Conservation (phyloP, 75 land plant species). For the Adiantum capillusveneris region DNA sequence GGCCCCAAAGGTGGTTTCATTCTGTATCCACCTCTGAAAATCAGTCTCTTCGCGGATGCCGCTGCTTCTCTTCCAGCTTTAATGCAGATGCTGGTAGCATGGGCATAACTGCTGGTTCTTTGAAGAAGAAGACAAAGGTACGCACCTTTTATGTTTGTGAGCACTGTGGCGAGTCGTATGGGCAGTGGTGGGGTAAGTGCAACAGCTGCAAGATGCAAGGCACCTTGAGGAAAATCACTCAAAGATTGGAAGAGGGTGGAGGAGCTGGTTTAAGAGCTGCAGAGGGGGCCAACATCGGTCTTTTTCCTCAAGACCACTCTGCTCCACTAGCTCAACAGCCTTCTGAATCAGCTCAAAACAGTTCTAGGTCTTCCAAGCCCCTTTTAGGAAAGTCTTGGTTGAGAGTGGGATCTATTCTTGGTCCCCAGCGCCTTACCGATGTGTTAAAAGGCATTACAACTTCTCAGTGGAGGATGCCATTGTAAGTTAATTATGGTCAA, state of each 20-base stretch:
- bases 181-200: slow-evolving; percentile 93
- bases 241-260: slow-evolving; percentile 1
- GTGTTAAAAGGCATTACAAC: slow-evolving; percentile 39
- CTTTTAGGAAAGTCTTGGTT: background rate
- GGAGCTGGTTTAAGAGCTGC: slow-evolving; percentile 23
- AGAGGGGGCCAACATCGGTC: slow-evolving; percentile 7
- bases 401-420: background rate
- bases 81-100: too few relatives aligned
- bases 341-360: background rate
- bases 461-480: slow-evolving; percentile 50
- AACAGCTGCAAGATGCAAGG: slow-evolving; percentile 25
- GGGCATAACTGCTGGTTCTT: too few relatives aligned
- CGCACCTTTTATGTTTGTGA: slow-evolving; percentile 37
- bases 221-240: slow-evolving; percentile 36
- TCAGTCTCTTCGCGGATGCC: too few relatives aligned
- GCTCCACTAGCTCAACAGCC: too few relatives aligned
- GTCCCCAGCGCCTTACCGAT: slow-evolving; percentile 49
- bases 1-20: too few relatives aligned
- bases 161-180: slow-evolving; percentile 45
- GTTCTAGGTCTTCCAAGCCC: background rate
- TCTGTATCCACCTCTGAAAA: too few relatives aligned
- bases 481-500: too few relatives aligned
- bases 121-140: slow-evolving; percentile 17
- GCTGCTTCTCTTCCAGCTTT: too few relatives aligned
- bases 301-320: too few relatives aligned